phyloP scores from a whole-genome alignment of 805 yeast genomes.

The Kluyveromyces starmeri region DNA sequence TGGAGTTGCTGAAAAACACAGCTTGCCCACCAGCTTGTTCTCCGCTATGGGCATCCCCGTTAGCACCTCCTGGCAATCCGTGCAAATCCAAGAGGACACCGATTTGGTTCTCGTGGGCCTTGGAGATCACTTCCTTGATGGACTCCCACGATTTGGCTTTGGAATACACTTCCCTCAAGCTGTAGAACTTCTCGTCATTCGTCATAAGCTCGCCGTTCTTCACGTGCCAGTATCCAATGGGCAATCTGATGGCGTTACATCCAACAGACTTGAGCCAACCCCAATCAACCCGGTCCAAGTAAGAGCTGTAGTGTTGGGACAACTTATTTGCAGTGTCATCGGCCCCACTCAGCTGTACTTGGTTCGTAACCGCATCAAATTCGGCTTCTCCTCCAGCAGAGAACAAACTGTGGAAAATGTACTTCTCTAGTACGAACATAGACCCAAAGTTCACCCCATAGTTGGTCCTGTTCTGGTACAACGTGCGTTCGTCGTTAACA shows the following conservation, averaged over 20 bases:
- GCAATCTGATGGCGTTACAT: conserved; percentile 76
- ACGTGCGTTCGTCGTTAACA: conserved; percentile 32
- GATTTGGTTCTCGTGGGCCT: conserved; percentile 54
- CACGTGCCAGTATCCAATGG: conserved; percentile 90
- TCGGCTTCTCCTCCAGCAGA: conserved; percentile 55
- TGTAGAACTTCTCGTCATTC: conserved; percentile 53
- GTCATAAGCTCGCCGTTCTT: conserved; percentile 47
- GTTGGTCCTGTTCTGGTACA: conserved; percentile 54
- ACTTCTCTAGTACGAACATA: conserved; percentile 69
- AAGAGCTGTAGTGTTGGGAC: conserved; percentile 59
- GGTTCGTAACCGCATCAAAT: conserved; percentile 55
- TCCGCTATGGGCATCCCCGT: conserved; percentile 79
- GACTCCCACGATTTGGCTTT: conserved; percentile 56
- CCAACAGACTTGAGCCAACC: conserved; percentile 54
- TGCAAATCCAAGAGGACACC: conserved; percentile 79
- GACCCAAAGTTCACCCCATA: conserved; percentile 85
- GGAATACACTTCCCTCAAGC: conserved; percentile 47
- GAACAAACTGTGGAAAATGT: conserved; percentile 60
- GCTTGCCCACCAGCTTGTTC: conserved; percentile 27
- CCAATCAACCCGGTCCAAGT: conserved; percentile 69
- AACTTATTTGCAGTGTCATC: conserved; percentile 45
- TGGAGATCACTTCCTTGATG: conserved; percentile 45
- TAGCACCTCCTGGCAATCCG: conserved; percentile 90
- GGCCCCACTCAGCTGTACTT: conserved; percentile 40
- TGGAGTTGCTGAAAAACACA: conserved; percentile 33